Evolutionary conservation across 192 early-diverging fungal genomes (phyloP).

Genomic region (Oehlia diaphana): DNA sequence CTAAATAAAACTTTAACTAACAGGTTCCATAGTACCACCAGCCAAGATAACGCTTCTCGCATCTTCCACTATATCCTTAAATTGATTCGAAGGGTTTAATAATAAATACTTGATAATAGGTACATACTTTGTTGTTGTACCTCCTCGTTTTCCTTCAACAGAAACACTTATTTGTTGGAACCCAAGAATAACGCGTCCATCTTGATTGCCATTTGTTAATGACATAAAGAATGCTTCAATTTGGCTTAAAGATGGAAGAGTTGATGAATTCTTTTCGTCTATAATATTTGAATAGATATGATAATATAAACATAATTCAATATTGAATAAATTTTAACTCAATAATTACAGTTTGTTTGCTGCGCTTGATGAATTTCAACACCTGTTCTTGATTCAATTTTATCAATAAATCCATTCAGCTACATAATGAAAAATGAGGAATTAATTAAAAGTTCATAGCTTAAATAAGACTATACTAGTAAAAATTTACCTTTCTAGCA

Average conservation of each 20-base stretch:
- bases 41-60: slow-evolving; percentile 83
- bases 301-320: too few species aligned
- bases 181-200: slow-evolving; percentile 68
- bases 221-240: slow-evolving; percentile 59
- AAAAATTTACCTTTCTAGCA: slow-evolving; percentile 55
- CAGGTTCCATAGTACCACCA: slow-evolving; percentile 92
- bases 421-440: slow-evolving; percentile 19
- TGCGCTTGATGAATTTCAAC: slow-evolving; percentile 19
- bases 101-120: slow-evolving; percentile 77
- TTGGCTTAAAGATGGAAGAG: slow-evolving; percentile 42
- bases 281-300: too few species aligned
- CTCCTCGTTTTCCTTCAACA: not conserved
- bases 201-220: slow-evolving; percentile 59
- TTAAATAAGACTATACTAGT: too few species aligned
- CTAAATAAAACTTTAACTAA: slow-evolving; percentile 38
- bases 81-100: slow-evolving; percentile 79
- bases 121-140: not conserved
- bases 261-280: slow-evolving; percentile 20
- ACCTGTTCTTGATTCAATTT: slow-evolving; percentile 24
- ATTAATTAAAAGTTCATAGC: not conserved
- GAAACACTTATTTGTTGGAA: slow-evolving; percentile 15
- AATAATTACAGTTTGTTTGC: too few species aligned
- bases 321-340: too few species aligned
- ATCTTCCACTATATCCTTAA: slow-evolving; percentile 75
- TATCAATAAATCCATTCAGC: slow-evolving; percentile 57